These are phyloP conservation scores for Solanum dulcamara DNA, from an alignment of 257 asterid species.

Conservation along the genomic window DNA sequence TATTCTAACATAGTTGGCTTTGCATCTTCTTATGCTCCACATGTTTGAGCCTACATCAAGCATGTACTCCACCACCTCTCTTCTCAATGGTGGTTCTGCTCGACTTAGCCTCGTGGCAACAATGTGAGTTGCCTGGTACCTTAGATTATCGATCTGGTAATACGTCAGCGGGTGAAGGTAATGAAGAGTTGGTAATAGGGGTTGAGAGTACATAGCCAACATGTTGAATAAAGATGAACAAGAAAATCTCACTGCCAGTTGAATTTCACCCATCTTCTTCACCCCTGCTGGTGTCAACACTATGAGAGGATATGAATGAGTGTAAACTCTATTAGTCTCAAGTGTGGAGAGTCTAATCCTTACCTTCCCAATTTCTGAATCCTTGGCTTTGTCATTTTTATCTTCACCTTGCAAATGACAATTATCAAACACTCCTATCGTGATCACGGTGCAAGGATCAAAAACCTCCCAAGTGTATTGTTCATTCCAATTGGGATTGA, in stretches of 20 bases:
- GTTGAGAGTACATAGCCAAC: slow-evolving; percentile 43
- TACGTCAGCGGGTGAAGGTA: slow-evolving; percentile 57
- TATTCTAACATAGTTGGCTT: slow-evolving; percentile 52
- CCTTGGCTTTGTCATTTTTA: slow-evolving; percentile 26
- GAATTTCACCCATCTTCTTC: slow-evolving; percentile 78
- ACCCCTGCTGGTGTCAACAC: slow-evolving; percentile 60
- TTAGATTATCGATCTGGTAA: slow-evolving; percentile 51
- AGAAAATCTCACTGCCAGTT: slow-evolving; percentile 70
- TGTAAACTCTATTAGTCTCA: slow-evolving; percentile 60
- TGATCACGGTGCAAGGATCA: slow-evolving; percentile 81
- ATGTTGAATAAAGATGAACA: slow-evolving; percentile 48
- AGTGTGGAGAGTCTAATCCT: slow-evolving; percentile 65
- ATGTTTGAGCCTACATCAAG: slow-evolving; percentile 79
- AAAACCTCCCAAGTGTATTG: slow-evolving; percentile 91
- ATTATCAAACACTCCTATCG: slow-evolving; percentile 69
- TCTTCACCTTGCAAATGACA: slow-evolving; percentile 55
- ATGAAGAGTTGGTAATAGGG: slow-evolving; percentile 55
- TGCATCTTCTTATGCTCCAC: slow-evolving; percentile 84
- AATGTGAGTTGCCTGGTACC: slow-evolving; percentile 72
- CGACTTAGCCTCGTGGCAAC: slow-evolving; percentile 56
- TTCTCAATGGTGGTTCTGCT: slow-evolving; percentile 73
- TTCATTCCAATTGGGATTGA: slow-evolving; percentile 78
- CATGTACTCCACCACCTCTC: slow-evolving; percentile 78
- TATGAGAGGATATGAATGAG: slow-evolving; percentile 69
- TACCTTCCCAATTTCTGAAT: slow-evolving; percentile 69